Evolutionary conservation across 805 yeast species (phyloP).

Genomic region (Lipomyces mesembrius): DNA sequence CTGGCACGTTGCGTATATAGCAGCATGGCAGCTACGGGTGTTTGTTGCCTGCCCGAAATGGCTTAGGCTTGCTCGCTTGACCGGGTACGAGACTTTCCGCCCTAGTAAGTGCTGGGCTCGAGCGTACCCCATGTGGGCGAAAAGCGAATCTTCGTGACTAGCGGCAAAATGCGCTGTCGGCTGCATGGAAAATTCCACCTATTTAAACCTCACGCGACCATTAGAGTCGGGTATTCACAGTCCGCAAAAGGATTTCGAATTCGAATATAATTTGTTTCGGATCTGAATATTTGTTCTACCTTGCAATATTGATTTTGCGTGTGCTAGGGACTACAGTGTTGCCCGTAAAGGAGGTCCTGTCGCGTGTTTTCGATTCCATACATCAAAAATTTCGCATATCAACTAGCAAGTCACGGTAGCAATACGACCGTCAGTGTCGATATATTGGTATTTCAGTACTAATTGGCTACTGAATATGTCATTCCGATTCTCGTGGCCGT

Average conservation of each 20-base stretch:
- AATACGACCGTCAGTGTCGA: background rate
- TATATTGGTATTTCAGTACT: background rate
- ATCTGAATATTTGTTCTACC: background rate
- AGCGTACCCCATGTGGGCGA: background rate
- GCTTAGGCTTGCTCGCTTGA: background rate
- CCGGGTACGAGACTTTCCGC: background rate
- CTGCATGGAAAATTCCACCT: background rate
- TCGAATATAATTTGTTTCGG: background rate
- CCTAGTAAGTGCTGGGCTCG: background rate
- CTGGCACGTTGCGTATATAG: background rate
- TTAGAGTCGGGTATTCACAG: background rate
- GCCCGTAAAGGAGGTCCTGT: background rate
- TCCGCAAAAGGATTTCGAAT: background rate
- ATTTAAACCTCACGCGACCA: background rate
- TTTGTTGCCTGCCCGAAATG: background rate
- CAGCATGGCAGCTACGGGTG: background rate
- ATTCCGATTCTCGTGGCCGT: slow-evolving; percentile 76
- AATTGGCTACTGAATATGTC: slow-evolving; percentile 56
- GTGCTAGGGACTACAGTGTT: background rate
- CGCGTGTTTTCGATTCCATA: background rate
- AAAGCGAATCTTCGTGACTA: background rate
- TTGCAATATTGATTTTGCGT: background rate
- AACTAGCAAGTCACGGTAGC: background rate
- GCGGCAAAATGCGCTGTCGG: background rate
- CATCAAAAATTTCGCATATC: background rate